Evolutionary conservation across 2,329 filamentous ascomycete species (phyloP).

Genomic region (Gyromitra esculenta): DNA sequence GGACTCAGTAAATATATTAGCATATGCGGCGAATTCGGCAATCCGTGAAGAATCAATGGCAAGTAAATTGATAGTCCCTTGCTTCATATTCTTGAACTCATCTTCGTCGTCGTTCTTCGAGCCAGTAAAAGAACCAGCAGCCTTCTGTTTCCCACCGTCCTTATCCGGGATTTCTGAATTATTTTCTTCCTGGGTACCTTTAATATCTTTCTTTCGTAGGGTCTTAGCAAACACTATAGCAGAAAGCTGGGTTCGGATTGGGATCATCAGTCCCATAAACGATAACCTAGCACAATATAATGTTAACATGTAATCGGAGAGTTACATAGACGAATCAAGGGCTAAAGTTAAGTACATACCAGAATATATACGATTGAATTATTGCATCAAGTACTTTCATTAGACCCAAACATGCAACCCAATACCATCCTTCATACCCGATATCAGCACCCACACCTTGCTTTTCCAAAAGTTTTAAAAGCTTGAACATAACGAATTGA

Average conservation of each 20-base stretch:
- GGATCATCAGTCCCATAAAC: constrained; percentile 66
- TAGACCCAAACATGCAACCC: constrained; percentile 70
- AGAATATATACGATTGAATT: constrained; percentile 48
- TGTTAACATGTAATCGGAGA: constrained; percentile 9
- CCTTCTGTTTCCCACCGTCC: constrained; percentile 57
- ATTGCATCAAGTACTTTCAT: constrained; percentile 40
- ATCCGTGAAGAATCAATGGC: constrained; percentile 78
- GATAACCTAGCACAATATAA: constrained; percentile 40
- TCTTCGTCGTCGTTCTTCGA: constrained; percentile 64
- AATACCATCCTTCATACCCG: constrained; percentile 70
- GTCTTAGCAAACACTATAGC: constrained; percentile 80
- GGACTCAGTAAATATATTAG: constrained; percentile 72
- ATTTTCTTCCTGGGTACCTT: constrained; percentile 67
- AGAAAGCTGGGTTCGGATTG: constrained; percentile 75
- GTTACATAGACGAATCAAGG: neutral
- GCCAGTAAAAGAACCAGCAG: constrained; percentile 57
- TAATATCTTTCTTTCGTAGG: constrained; percentile 79
- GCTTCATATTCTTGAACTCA: constrained; percentile 70
- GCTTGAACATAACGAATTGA: constrained; percentile 73
- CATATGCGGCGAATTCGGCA: constrained; percentile 73
- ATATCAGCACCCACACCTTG: constrained; percentile 63
- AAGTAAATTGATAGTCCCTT: constrained; percentile 79
- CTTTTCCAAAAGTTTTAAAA: constrained; percentile 72
- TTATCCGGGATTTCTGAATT: constrained; percentile 59
- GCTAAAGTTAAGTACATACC: constrained; percentile 29